phyloP scores from a whole-genome alignment of 805 yeast genomes.

The Hanseniaspora vineae region DNA sequence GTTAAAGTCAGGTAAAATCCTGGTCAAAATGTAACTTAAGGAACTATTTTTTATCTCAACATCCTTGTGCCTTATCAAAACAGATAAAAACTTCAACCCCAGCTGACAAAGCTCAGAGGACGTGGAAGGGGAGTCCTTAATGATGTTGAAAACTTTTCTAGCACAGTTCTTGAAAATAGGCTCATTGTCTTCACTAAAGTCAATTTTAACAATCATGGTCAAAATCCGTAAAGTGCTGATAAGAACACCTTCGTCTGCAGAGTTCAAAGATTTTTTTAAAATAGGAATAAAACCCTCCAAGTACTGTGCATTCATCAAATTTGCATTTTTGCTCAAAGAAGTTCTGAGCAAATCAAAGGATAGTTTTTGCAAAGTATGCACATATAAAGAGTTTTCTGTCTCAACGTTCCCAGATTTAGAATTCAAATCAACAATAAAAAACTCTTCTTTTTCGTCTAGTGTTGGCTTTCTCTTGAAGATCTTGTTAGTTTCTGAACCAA shows the following conservation, averaged over 20 bases:
- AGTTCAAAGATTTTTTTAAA: conserved; percentile 43
- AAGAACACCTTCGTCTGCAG: conserved; percentile 69
- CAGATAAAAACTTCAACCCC: conserved; percentile 58
- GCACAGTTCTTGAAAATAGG: conserved; percentile 45
- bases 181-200: conserved; percentile 38
- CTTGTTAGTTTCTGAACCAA: conserved; percentile 14
- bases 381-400: conserved; percentile 41
- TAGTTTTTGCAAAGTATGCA: conserved; percentile 57
- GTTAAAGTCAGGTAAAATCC: conserved; percentile 74
- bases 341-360: conserved; percentile 64
- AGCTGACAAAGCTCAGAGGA: conserved; percentile 71
- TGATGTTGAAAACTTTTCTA: conserved; percentile 43
- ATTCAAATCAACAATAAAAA: conserved; percentile 62
- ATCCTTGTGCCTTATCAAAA: conserved; percentile 58
- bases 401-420: conserved; percentile 43
- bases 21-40: conserved; percentile 54
- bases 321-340: conserved; percentile 51
- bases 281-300: conserved; percentile 66
- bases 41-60: conserved; percentile 58
- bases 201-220: conserved; percentile 44
- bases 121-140: conserved; percentile 68
- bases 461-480: conserved; percentile 12
- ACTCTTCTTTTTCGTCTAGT: conserved; percentile 38
- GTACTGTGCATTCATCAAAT: conserved; percentile 44
- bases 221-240: conserved; percentile 54